Evolutionary conservation across 164 flowering plant genomes (phyloP).

Genomic region (Annona cherimola): DNA sequence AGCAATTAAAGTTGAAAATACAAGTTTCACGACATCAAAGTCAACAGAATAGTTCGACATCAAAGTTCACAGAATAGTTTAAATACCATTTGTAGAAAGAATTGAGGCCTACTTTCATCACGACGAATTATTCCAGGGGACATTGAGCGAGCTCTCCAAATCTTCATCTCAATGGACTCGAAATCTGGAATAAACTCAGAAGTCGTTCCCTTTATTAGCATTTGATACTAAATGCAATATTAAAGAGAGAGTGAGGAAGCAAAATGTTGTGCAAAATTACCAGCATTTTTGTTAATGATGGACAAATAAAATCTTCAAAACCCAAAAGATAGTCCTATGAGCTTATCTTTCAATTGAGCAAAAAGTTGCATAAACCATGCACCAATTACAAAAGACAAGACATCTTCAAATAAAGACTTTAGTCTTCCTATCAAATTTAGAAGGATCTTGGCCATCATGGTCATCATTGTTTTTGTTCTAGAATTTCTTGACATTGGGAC

Average conservation of each 20-base stretch:
- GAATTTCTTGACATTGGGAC: too few relatives aligned
- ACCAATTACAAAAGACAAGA: too few relatives aligned
- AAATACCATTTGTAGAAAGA: slow-evolving; percentile 75
- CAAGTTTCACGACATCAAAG: too few relatives aligned
- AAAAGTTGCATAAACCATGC: too few relatives aligned
- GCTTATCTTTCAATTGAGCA: too few relatives aligned
- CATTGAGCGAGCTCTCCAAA: slow-evolving; percentile 61
- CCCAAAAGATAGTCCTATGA: background rate
- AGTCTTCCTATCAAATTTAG: too few relatives aligned
- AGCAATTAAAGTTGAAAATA: too few relatives aligned
- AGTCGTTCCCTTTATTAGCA: background rate
- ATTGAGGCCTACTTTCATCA: slow-evolving; percentile 49
- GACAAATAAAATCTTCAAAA: background rate
- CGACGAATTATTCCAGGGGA: slow-evolving; percentile 41
- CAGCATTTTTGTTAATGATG: background rate
- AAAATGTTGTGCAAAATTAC: background rate
- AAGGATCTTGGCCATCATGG: too few relatives aligned
- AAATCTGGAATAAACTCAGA: slow-evolving; percentile 39
- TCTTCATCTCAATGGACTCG: slow-evolving; percentile 35
- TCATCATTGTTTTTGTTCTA: too few relatives aligned
- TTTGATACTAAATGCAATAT: background rate
- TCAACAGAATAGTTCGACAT: too few relatives aligned
- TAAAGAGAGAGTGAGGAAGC: background rate
- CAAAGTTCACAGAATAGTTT: background rate
- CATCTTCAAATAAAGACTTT: too few relatives aligned